Percentiles rank a stretch among this genome's conserved stretches.
phyloP scores from a whole-genome alignment of 176 grass and related monocot genomes.

The Cymbopogon citratus region DNA sequence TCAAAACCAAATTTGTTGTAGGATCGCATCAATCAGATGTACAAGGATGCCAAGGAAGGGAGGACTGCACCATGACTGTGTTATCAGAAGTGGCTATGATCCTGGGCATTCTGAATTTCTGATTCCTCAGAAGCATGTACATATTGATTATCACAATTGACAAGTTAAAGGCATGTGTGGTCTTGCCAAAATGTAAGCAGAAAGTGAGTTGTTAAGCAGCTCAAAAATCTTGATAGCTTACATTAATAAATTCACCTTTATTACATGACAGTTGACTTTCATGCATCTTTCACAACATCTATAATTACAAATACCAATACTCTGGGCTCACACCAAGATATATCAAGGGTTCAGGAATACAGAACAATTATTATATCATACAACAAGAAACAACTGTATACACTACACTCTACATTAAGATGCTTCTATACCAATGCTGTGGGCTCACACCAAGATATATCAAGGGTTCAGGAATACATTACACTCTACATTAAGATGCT shows the following conservation, averaged over 20 bases:
- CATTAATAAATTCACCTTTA: not conserved
- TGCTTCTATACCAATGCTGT: not conserved
- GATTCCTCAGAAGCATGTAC: constrained; percentile 22
- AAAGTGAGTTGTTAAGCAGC: not conserved
- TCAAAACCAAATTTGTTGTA: not conserved
- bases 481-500: not conserved
- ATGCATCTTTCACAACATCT: not conserved
- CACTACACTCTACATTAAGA: no score
- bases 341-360: not conserved
- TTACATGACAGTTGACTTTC: not conserved
- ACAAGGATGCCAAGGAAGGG: constrained; percentile 51
- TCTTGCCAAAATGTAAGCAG: not conserved
- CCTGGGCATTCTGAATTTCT: constrained; percentile 1
- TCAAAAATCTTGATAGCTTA: not conserved
- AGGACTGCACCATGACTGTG: constrained; percentile 4
- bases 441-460: not conserved
- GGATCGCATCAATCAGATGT: constrained; percentile 51
- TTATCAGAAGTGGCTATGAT: not conserved
- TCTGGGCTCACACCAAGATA: not conserved
- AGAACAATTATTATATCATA: not conserved
- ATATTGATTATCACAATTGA: constrained; percentile 8
- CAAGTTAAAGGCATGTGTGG: not conserved
- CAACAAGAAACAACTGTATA: not conserved
- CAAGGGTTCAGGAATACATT: not conserved
- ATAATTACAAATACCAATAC: not conserved